Evolutionary conservation across 169 alveolate species (phyloP), one percentile per base, ranked within the genome.

Genomic region (Eimeria tenella): DNA sequence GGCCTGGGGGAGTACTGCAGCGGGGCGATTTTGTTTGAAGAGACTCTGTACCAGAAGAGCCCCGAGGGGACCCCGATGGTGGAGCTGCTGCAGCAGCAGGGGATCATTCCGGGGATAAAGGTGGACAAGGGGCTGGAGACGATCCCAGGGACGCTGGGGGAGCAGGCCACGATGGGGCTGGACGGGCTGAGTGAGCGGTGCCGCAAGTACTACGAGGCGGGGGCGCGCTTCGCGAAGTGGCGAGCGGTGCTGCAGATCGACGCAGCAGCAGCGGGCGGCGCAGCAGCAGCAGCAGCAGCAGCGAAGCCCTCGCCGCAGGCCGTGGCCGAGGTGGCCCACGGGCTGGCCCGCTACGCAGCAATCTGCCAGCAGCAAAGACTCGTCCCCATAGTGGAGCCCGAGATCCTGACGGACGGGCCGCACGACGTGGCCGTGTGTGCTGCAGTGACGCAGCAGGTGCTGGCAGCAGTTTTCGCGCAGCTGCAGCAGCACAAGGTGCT

Each of bases 221-320:
- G 99, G 62, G 99, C 99, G 86, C 98, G 99, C 83, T 99, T 99
- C 96, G 99, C 99, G 94, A 99, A 99, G 97, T 99, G 99, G 99
- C 98, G 99, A 95, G 99, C 99, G 53, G 99, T 98, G 53, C 96
- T 99, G 83, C 98, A 97, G 94, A 98, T 99, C 94, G 99, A 98
- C 91, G 97, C 94, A 60, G 97, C 95, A 17, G 97, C 97, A 94
- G 96, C 95, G 87, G 42, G 4, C 0, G 42, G 4, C 0, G 42
- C 42, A 31, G 42, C 42, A 31, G 42, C 42, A 31, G 42, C 42
- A 31, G 42, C 42, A 31, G 42, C 42, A 31, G 42, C 42, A 31
- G 42, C 42, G 2, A 96, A 96, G 96, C 99, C 99, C 10, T 96
- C 99, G 71, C 96, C 97, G 90, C 96, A 97, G 89, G 97, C 99